phyloP scores from a whole-genome alignment of 2,329 filamentous ascomycete species.

The Sphaerulina vaccinii region DNA sequence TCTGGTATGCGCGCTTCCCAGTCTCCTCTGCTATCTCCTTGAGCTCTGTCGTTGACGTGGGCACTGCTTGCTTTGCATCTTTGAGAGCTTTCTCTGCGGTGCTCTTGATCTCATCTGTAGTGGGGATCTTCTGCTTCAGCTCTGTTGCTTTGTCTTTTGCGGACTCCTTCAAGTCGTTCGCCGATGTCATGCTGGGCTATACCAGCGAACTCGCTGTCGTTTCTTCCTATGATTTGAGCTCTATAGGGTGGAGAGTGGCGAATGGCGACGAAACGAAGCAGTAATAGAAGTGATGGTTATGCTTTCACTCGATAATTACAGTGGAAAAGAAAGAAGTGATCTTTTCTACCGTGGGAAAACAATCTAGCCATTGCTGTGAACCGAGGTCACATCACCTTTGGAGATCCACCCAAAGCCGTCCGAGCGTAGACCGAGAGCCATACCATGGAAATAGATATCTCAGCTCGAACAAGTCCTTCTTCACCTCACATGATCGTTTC shows the following conservation, averaged over 20 bases:
- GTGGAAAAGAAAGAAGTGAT: too few relatives aligned
- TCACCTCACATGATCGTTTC: neutral
- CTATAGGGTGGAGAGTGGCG: neutral
- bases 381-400: neutral
- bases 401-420: neutral
- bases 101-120: slow-evolving; percentile 19
- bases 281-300: too few relatives aligned
- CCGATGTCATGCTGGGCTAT: slow-evolving; percentile 21
- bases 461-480: neutral
- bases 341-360: too few relatives aligned
- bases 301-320: too few relatives aligned
- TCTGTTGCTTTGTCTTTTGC: slow-evolving; percentile 24
- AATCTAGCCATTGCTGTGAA: neutral
- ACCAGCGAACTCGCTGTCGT: slow-evolving; percentile 2
- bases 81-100: slow-evolving; percentile 22
- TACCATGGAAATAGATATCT: neutral
- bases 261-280: neutral
- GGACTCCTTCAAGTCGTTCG: slow-evolving; percentile 23
- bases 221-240: neutral
- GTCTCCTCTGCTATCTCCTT: slow-evolving; percentile 54
- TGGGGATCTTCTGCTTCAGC: slow-evolving; percentile 23
- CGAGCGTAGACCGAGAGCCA: neutral
- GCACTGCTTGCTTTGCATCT: slow-evolving; percentile 24
- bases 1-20: slow-evolving; percentile 57
- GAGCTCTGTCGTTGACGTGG: slow-evolving; percentile 44